Percentiles rank a stretch among this genome's conserved stretches.
phyloP scores from a whole-genome alignment of 176 grass and related monocot species.

The Juncus inflexus region DNA sequence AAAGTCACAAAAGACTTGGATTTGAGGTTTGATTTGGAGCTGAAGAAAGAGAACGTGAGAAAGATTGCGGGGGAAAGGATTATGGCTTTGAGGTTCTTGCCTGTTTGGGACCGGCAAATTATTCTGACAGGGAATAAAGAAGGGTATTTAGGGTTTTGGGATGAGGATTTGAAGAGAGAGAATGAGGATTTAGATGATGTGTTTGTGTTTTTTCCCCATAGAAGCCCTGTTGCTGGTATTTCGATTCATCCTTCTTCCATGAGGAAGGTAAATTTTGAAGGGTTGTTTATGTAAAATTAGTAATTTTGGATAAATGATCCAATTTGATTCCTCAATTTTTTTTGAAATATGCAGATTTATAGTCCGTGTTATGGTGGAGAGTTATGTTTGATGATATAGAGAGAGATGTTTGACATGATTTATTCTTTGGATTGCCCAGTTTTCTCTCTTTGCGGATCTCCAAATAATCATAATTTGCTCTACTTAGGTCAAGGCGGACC shows the following conservation, averaged over 20 bases:
- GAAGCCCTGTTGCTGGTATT: too few species aligned
- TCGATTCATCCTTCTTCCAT: conserved; percentile 31
- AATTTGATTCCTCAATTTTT: too few species aligned
- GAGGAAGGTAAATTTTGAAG: conserved; percentile 62
- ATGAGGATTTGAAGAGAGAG: conserved; percentile 39
- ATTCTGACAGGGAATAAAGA: conserved; percentile 44
- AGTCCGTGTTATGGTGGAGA: too few species aligned
- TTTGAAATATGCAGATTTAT: too few species aligned
- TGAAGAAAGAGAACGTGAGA: conserved; percentile 39
- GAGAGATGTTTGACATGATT: conserved; percentile 52
- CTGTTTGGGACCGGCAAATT: conserved; percentile 42
- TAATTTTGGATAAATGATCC: too few species aligned
- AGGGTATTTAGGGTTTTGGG: conserved; percentile 74
- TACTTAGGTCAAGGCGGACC: conserved; percentile 42
- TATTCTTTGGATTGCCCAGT: conserved; percentile 42
- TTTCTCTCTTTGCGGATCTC: conserved; percentile 49
- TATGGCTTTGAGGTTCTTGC: conserved; percentile 45
- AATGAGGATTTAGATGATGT: conserved; percentile 33
- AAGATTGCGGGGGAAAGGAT: conserved; percentile 45
- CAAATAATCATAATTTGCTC: conserved; percentile 39
- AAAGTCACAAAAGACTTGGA: too few species aligned
- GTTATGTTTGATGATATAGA: too few species aligned
- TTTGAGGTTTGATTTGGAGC: conserved; percentile 46
- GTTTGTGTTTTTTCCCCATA: conserved; percentile 62
- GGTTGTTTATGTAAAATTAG: too few species aligned